Evolutionary conservation across 352 stramenopile genomes (phyloP).

Genomic region (Globisporangium ultimum): DNA sequence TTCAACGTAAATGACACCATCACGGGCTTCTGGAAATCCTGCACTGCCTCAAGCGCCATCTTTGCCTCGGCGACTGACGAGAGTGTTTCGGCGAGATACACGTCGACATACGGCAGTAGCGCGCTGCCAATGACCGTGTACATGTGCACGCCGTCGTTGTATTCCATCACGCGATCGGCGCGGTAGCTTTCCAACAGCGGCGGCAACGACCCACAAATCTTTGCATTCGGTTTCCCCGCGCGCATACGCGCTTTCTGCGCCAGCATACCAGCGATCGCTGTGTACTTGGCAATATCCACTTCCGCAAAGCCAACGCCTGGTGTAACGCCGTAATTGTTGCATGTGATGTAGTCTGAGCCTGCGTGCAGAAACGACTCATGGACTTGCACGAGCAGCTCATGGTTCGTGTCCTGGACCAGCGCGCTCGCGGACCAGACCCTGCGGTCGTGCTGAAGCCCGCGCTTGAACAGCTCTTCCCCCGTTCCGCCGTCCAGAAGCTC

Average conservation of each 20-base stretch:
- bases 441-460: constrained; percentile 81
- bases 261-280: constrained; percentile 48
- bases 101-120: constrained; percentile 67
- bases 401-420: constrained; percentile 67
- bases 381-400: constrained; percentile 69
- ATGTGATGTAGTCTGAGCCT: constrained; percentile 81
- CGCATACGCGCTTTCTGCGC: constrained; percentile 37
- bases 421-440: constrained; percentile 87
- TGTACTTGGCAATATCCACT: constrained; percentile 56
- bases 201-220: constrained; percentile 82
- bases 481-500: constrained; percentile 86
- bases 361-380: constrained; percentile 81
- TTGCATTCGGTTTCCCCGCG: constrained; percentile 10
- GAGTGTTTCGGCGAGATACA: constrained; percentile 87
- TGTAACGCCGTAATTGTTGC: constrained; percentile 91
- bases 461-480: constrained; percentile 87
- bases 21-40: constrained; percentile 35
- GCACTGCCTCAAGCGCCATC: constrained; percentile 76
- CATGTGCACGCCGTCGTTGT: constrained; percentile 59
- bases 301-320: constrained; percentile 81
- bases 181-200: constrained; percentile 88
- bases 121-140: constrained; percentile 72
- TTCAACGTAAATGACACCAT: constrained; percentile 86
- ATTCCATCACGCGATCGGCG: constrained; percentile 68
- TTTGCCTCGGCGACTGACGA: constrained; percentile 80